Evolutionary conservation across 2,329 filamentous ascomycete species (phyloP).

Genomic region (Sclerotinia minor): DNA sequence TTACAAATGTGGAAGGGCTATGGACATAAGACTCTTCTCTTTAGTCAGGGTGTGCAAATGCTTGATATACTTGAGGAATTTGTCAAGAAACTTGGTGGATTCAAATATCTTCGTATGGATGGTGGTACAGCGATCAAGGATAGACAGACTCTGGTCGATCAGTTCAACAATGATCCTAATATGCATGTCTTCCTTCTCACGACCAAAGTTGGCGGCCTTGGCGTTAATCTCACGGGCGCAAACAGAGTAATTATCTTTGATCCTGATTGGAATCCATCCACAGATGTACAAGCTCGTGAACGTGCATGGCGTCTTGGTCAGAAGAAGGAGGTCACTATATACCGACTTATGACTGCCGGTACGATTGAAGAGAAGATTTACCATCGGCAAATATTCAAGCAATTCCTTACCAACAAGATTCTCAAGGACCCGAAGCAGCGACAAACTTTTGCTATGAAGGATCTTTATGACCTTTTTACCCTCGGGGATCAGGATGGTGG

Average conservation of each 20-base stretch:
- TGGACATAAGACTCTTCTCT: constrained; percentile 90
- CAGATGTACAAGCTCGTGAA: constrained; percentile 91
- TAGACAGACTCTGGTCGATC: constrained; percentile 86
- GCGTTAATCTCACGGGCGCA: constrained; percentile 91
- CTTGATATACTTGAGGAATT: constrained; percentile 89
- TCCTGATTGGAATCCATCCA: constrained; percentile 98
- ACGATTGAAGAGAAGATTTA: constrained; percentile 99
- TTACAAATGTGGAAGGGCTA: constrained; percentile 80
- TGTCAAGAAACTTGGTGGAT: constrained; percentile 63
- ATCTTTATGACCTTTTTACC: constrained; percentile 89
- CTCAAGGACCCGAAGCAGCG: constrained; percentile 91
- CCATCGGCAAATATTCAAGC: constrained; percentile 97
- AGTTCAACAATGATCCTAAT: constrained; percentile 79
- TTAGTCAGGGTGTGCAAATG: constrained; percentile 93
- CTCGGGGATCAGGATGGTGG: constrained; percentile 67
- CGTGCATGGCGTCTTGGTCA: constrained; percentile 94
- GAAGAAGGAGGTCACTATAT: constrained; percentile 92
- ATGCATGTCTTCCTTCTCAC: constrained; percentile 90
- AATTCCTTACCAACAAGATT: constrained; percentile 96
- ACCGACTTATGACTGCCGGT: constrained; percentile 94
- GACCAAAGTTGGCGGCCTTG: constrained; percentile 91
- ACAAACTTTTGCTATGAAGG: constrained; percentile 84
- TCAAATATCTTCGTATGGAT: constrained; percentile 89
- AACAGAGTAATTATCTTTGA: constrained; percentile 98
- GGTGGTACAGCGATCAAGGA: constrained; percentile 85